These are phyloP conservation scores for Pseudocercospora crystallina DNA, from an alignment of 2,329 filamentous ascomycete species.

Conservation along the genomic window DNA sequence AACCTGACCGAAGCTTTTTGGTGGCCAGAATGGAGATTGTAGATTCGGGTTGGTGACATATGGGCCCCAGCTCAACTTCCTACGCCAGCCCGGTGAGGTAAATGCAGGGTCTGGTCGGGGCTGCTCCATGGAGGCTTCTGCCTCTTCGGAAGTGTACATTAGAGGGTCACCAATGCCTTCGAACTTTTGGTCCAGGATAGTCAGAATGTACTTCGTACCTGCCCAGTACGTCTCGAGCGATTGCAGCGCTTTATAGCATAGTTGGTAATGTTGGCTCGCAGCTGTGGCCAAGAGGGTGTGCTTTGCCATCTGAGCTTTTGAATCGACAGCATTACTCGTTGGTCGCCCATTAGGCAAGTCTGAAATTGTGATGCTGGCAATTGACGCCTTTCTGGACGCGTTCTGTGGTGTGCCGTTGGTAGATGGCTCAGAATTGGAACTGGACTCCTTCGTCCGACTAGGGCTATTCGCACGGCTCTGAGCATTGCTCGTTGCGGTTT, in stretches of 20 bases:
- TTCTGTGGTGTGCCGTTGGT: conserved; percentile 15
- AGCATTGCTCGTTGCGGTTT: conserved; percentile 61
- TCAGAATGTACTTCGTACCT: conserved; percentile 82
- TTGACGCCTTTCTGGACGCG: conserved; percentile 12
- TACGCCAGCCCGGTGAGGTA: conserved; percentile 52
- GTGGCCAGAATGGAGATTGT: conserved; percentile 23
- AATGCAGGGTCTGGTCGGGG: conserved; percentile 50
- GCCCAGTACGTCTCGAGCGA: conserved; percentile 84
- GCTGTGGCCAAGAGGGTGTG: conserved; percentile 77
- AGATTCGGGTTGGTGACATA: conserved; percentile 32
- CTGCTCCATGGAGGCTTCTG: conserved; percentile 65
- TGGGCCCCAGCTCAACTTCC: conserved; percentile 47
- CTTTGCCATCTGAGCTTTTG: conserved; percentile 52
- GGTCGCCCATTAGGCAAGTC: conserved; percentile 14
- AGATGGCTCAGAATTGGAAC: conserved; percentile 11
- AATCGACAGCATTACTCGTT: conserved; percentile 15
- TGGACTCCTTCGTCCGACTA: conserved; percentile 9
- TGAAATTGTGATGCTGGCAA: conserved; percentile 10
- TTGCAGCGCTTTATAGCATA: conserved; percentile 80
- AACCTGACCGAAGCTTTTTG: conserved; percentile 25
- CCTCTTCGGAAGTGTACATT: conserved; percentile 69
- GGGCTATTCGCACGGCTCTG: conserved; percentile 56
- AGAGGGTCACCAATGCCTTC: conserved; percentile 80
- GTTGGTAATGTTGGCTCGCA: conserved; percentile 82
- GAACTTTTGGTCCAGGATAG: conserved; percentile 80